These are phyloP conservation scores for Oenanthe javanica DNA, from an alignment of 140 eudicot species.

Conservation along the genomic window DNA sequence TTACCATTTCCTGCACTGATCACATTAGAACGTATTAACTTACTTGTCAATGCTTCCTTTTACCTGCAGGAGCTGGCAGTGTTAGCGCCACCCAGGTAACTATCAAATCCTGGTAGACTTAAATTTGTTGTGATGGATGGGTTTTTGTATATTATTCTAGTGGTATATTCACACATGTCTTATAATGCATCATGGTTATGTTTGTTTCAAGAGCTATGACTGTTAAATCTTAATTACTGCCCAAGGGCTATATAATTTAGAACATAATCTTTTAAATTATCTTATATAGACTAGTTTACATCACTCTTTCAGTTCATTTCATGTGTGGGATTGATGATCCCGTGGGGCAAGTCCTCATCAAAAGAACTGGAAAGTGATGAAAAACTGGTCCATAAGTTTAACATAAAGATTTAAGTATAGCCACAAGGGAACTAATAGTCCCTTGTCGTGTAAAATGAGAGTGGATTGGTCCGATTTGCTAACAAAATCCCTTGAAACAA, in stretches of 20 bases:
- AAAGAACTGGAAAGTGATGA: neutral
- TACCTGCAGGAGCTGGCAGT: constrained; percentile 37
- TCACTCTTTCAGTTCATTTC: neutral
- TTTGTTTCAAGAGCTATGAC: neutral
- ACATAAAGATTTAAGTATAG: neutral
- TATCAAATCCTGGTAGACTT: neutral
- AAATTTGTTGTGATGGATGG: neutral
- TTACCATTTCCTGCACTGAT: neutral
- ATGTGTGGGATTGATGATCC: neutral
- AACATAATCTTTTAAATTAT: neutral
- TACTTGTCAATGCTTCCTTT: neutral
- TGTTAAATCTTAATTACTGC: neutral
- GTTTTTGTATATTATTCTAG: neutral
- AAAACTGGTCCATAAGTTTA: neutral
- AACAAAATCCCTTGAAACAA: neutral
- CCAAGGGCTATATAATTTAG: neutral
- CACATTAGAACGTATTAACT: neutral
- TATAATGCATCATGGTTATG: neutral
- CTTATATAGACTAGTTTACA: neutral
- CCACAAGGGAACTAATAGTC: neutral
- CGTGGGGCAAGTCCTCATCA: neutral
- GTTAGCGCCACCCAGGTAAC: constrained; percentile 42
- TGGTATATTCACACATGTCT: neutral
- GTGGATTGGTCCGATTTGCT: neutral
- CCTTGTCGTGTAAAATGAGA: neutral